Conservation (phyloP, 2,329 filamentous ascomycete species). For the Trichoderma aggressivum region DNA sequence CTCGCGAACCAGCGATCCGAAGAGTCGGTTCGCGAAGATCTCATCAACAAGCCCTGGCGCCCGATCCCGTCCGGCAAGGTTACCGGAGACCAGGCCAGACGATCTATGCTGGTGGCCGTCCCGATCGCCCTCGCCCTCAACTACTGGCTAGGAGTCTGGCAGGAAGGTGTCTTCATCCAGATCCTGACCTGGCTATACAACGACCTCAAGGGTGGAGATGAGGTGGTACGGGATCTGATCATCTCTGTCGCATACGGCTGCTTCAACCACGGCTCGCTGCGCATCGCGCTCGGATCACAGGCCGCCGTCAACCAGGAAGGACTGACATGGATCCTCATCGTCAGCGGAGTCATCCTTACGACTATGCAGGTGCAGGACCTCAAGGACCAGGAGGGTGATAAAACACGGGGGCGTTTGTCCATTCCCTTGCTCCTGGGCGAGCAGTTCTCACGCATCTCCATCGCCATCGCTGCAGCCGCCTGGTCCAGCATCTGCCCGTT, state of each 20-base stretch:
- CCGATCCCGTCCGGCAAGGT: conserved; percentile 28
- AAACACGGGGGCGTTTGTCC: conserved; percentile 19
- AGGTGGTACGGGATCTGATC: conserved; percentile 25
- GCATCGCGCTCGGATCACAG: conserved; percentile 15
- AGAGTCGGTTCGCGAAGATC: conserved; percentile 34
- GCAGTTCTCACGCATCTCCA: not conserved
- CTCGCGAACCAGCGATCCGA: conserved; percentile 36
- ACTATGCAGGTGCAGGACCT: conserved; percentile 26
- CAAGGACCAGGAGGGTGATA: conserved; percentile 24
- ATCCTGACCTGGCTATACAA: conserved; percentile 38
- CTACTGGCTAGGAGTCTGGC: conserved; percentile 25
- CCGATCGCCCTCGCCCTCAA: conserved; percentile 25
- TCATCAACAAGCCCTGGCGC: conserved; percentile 39
- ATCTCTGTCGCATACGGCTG: conserved; percentile 21
- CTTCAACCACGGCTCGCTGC: conserved; percentile 17
- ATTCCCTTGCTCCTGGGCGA: conserved; percentile 18
- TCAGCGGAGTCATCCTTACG: conserved; percentile 21
- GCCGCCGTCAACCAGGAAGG: not conserved
- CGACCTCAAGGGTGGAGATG: conserved; percentile 28
- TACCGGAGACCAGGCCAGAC: conserved; percentile 23
- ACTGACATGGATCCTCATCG: conserved; percentile 18
- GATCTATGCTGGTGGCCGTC: conserved; percentile 21
- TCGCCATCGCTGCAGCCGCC: conserved; percentile 6
- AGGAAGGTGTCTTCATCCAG: conserved; percentile 29
- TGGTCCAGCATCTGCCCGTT: conserved; percentile 16